A percentile compares a stretch with the other conserved stretches of the same genome.
phyloP scores from a whole-genome alignment of 164 flowering plant species.

The Litsea cubeba region DNA sequence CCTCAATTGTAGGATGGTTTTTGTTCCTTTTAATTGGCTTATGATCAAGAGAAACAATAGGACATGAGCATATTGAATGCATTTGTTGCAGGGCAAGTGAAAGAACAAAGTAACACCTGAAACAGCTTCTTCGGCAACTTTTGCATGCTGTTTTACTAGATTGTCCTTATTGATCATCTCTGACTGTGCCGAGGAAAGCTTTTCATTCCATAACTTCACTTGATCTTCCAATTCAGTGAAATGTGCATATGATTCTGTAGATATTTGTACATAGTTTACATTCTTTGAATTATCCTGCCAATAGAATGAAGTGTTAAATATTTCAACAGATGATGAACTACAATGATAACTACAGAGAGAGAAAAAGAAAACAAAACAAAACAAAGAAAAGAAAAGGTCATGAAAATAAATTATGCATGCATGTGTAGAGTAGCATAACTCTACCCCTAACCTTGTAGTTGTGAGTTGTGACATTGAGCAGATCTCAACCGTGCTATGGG shows the following conservation, averaged over 20 bases:
- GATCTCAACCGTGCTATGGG: too few species aligned
- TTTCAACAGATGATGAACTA: too few species aligned
- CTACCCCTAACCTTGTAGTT: too few species aligned
- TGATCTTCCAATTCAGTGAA: slow-evolving; percentile 77
- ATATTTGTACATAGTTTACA: slow-evolving; percentile 72
- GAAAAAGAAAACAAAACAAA: not conserved
- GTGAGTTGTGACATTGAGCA: too few species aligned
- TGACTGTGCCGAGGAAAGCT: slow-evolving; percentile 42
- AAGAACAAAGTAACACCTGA: slow-evolving; percentile 37
- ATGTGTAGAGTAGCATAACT: not conserved
- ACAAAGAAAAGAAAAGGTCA: not conserved
- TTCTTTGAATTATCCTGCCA: slow-evolving; percentile 62
- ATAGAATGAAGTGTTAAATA: not conserved
- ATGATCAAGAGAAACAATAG: too few species aligned
- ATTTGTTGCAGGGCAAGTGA: not conserved
- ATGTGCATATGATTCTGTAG: slow-evolving; percentile 75
- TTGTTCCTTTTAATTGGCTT: not conserved
- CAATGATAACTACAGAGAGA: not conserved
- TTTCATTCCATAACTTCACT: slow-evolving; percentile 52
- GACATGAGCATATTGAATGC: not conserved
- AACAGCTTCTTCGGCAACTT: slow-evolving; percentile 89
- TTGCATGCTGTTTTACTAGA: slow-evolving; percentile 73
- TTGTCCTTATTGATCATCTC: slow-evolving; percentile 63
- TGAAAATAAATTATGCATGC: not conserved
- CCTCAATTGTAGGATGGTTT: not conserved